Evolutionary conservation across 257 asterid genomes (phyloP), one percentile per base, ranked within the genome.

Genomic region (Ehretia macrophylla): DNA sequence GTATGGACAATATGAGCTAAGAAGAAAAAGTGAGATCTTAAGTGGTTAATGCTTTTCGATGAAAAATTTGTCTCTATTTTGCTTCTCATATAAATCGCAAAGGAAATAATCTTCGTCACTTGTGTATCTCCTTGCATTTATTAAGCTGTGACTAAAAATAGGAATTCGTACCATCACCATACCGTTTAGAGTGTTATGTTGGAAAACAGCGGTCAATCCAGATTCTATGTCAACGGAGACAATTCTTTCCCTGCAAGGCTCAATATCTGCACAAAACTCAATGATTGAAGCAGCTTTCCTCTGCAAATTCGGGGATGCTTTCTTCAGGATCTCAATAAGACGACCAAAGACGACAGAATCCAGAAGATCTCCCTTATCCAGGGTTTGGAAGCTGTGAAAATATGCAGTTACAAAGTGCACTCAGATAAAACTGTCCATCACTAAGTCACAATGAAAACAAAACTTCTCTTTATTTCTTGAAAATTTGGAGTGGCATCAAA

Each of bases 211-310:
- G 73, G 79, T 82, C 42, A 90, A 68, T 46, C 87, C 95, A 39
- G 90, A 72, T 73, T 75, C 87, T 63, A 87, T 64, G 68, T 64
- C 83, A 4, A 73, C 65, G 10, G 83, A 77, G 61, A 70, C 65
- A 38, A 90, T 70, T 68, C 74, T 75, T 60, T 75, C 91, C 20
- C 62, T 20, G 63, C 65, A 68, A 27, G 73, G 60, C 60, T 81
- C 77, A 19, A 54, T 73, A 55, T 62, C 79, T 46, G 72, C 47
- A 46, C 83, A 52, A 70, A 75, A 83, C 79, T 90, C 97, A 17
- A 90, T 72, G 67, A 81, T 72, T 21, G 96, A 85, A 73, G 87
- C 87, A 69, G 85, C 87, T 81, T 85, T 90, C 49, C 72, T 81
- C 77, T 81, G 96, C 76, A 87, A 72, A 67, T 73, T 77, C 6